Evolutionary conservation across 2,329 filamentous ascomycete species (phyloP), one percentile per base, ranked within the genome.

Genomic region (Aspergillus fumigatiaffinis): DNA sequence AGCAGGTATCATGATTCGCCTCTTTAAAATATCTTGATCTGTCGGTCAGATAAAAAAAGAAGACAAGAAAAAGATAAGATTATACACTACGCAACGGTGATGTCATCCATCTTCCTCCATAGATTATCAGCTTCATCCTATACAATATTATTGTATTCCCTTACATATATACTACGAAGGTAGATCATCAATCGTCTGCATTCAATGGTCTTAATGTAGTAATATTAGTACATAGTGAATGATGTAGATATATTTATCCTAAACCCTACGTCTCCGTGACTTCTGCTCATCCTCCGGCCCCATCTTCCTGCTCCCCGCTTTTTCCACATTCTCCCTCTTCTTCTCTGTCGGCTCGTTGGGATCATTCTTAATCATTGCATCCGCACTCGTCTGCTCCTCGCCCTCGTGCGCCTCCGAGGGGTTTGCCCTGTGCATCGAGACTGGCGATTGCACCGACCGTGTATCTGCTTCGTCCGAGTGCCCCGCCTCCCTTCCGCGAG

Each of bases 311-410:
- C 46, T 49, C 50, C 54, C 54, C 21, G 44, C 50, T 50, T 7
- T 42, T 32, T 56, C 54, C 4, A 56, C 54, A 56, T 53, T 58
- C 52, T 25, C 32, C 25, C 56, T 47, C 32, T 58, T 58, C n/a
- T 46, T 55, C 52, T 49, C 52, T 4, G 2, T 21, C 4, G 49
- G 23, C 14, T 52, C 49, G 5, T n/a, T 12, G 1, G 50, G 53
- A 41, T 58, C 48, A 46, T 58, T 58, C 35, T 58, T 56, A 23
- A 56, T 53, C 53, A 42, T 28, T n/a, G 46, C 44, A 52, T 57
- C 55, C 25, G 52, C 41, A 17, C 28, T 26, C 10, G 51, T 57
- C 49, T 49, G 54, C 54, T 54, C 51, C 52, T 60, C 54, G 14
- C 57, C 47, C 54, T 55, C 46, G 47, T 62, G 50, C 23, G 21